phyloP scores from a whole-genome alignment of 306 rosid genomes.

The Erythrophleum fordii region DNA sequence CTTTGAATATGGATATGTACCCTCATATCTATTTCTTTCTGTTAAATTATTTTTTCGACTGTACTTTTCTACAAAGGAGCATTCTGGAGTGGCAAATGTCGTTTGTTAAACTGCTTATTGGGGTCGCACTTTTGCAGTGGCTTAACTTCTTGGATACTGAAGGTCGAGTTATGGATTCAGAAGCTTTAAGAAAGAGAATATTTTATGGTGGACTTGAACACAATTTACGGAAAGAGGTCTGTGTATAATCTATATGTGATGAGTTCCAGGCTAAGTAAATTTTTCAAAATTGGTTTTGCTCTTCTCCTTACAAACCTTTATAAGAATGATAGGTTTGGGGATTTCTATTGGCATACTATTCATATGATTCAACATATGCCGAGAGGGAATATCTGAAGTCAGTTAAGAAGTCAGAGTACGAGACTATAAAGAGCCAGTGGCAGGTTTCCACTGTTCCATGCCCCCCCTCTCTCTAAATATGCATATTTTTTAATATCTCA shows the following conservation, averaged over 20 bases:
- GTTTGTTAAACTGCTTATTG: constrained; percentile 36
- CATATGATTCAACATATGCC: constrained; percentile 89
- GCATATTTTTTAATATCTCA: constrained; percentile 20
- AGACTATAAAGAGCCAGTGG: constrained; percentile 92
- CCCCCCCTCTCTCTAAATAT: background rate
- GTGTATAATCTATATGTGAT: constrained; percentile 33
- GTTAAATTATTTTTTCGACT: background rate
- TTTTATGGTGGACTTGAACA: constrained; percentile 98
- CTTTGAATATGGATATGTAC: background rate
- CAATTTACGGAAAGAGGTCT: constrained; percentile 76
- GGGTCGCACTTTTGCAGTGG: constrained; percentile 68
- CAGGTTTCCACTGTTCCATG: constrained; percentile 65
- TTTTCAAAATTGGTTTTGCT: constrained; percentile 39
- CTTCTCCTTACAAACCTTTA: constrained; percentile 38
- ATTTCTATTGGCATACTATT: constrained; percentile 81
- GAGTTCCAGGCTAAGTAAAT: constrained; percentile 23
- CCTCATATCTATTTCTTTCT: background rate
- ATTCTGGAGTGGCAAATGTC: constrained; percentile 16
- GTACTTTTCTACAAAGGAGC: constrained; percentile 17
- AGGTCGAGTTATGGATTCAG: constrained; percentile 78
- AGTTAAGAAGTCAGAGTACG: constrained; percentile 76
- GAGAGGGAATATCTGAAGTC: constrained; percentile 84
- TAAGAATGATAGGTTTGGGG: constrained; percentile 76
- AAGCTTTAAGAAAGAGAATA: constrained; percentile 82
- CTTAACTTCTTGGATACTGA: constrained; percentile 81